Evolutionary conservation across 441 rosid genomes (phyloP), one percentile per base, ranked within the genome.

Genomic region (Populus trichocarpa): DNA sequence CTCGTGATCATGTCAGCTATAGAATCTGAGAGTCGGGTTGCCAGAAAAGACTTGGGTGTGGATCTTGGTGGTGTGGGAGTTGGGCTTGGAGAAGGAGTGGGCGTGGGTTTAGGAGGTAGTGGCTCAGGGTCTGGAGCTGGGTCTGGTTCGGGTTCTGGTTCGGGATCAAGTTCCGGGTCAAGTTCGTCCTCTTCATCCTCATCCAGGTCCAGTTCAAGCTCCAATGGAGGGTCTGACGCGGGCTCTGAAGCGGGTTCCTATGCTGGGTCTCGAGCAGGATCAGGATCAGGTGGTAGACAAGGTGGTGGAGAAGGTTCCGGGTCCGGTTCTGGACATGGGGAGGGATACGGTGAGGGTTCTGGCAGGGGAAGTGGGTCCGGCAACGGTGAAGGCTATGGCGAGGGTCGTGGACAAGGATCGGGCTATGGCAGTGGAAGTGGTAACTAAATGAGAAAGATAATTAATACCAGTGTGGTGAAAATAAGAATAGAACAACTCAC

Each of bases 241-340:
- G 93, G 91, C 38, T 91, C 91, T 6, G 86, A 79, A 64, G 92
- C 90, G 0, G 92, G 93, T 22, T 91, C 94, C 7, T 81, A 79
- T 64, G 93, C 93, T 1, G 90, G 94, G n/a, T 90, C 94, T 28
- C 79, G 80, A 77, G 88, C 89, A 8, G 77, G 82, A 33, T 79
- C 81, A 25, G 78, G 91, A 2, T 74, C 85, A 1, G 81, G 82
- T 38, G 86, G 85, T 64, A 76, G 72, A 6, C 69, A 38, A 0
- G 88, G 87, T 40, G 82, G 75, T 28, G 84, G 84, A 4, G 76
- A 75, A 6, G 90, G 84, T 61, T 83, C 83, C 5, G 91, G 90
- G 4, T 78, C 71, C 1, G 85, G 85, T 33, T 69, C 32, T 67
- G 90, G 84, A 46, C 23, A 69, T 40, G 91, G 88, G 30, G 87